Base-by-base conservation (phyloP, 2,329 filamentous ascomycete species). In the Hymenoscyphus repandus region DNA sequence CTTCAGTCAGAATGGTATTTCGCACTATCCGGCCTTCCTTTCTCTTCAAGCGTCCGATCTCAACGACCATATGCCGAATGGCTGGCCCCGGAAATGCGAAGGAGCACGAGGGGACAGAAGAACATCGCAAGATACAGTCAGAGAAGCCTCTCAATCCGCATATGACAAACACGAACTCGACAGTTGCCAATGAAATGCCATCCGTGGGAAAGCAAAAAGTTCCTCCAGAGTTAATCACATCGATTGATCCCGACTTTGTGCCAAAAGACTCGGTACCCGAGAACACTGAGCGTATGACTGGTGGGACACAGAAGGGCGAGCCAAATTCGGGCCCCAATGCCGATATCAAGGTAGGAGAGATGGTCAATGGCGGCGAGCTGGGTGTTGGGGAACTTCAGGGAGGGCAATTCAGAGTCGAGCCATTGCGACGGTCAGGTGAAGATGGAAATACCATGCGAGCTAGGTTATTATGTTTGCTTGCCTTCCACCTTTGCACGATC, bases 361-460 rank as follows among this genome's bases (percentile, higher is more conserved):
- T 96, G 64, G 9, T 5, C 9, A 30, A 27, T 32, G 17, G 18
- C 11, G 22, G 27, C 27, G 40, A 96, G 61, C 78, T 95, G 54
- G 83, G 75, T 40, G 88, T 93, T 62, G 90, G 90, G 65, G 90
- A 96, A 75, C 82, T 96, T 64, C 83, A 95, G 68, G 90, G 90
- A 59, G 88, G 85, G 56, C 79, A 80, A 52, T 96, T 97, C 73
- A 87, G 82, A 68, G 84, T 97, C 64, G 89, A 95, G 76, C 93
- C 93, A n/a, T 71, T 97, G 59, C 82, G 87, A 54, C 80, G 93
- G 45, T 80, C 79, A 7, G 90, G 90, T 63, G 93, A 99, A 71
- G 88, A 93, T 72, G 74, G 80, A 42, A 78, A 80, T 61, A 99
- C 92, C 33, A 96, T 87, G 82, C 83, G 92, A 61, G 91, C 93